phyloP scores from a whole-genome alignment of 305 asterid species.

The Solanum hybrid region DNA sequence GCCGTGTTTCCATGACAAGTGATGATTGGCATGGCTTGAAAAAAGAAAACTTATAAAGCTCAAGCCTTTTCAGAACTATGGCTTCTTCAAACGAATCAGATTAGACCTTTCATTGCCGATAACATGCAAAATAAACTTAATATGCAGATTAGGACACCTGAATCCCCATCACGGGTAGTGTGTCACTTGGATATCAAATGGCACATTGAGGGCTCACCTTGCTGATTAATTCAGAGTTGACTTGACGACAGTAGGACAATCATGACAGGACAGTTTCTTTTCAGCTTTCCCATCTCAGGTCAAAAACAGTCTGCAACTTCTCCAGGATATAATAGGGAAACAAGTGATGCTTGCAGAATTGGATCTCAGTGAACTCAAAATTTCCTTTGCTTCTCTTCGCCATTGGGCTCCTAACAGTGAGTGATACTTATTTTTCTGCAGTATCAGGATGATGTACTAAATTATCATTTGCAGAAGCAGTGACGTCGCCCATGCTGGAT shows the following conservation, averaged over 20 bases:
- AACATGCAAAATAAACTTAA: neutral
- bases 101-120: neutral
- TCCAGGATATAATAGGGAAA: neutral
- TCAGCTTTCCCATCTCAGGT: neutral
- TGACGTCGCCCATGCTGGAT: constrained; percentile 3
- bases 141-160: neutral
- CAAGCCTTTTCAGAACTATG: neutral
- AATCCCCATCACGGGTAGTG: neutral
- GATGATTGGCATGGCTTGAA: neutral
- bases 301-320: neutral
- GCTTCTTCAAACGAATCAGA: neutral
- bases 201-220: neutral
- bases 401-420: neutral
- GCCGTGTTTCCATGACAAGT: neutral
- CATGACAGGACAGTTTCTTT: neutral
- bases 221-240: neutral
- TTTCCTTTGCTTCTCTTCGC: neutral
- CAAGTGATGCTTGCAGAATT: neutral
- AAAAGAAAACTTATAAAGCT: neutral
- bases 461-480: constrained; percentile 1
- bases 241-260: neutral
- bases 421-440: constrained; percentile 12
- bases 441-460: neutral
- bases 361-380: neutral
- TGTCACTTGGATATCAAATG: neutral